Conservation (phyloP, 2,329 filamentous ascomycete genomes). For the Penicillium sp. region DNA sequence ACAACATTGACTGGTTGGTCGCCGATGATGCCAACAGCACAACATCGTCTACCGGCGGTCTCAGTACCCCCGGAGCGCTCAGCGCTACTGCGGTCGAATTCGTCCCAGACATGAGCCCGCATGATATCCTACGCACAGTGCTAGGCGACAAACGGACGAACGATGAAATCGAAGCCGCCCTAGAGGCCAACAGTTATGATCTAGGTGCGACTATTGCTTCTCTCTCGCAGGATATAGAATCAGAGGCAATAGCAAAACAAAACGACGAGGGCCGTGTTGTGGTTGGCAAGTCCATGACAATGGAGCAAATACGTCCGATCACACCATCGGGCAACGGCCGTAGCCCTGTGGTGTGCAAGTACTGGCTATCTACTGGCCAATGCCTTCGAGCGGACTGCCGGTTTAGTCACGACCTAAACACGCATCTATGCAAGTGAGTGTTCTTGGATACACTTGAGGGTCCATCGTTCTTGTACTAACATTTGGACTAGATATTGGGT, state of each 20-base stretch:
- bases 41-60: slow-evolving; percentile 70
- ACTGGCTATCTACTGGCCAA: slow-evolving; percentile 91
- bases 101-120: slow-evolving; percentile 88
- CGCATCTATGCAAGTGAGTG: slow-evolving; percentile 95
- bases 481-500: slow-evolving; percentile 73
- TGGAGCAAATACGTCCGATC: slow-evolving; percentile 65
- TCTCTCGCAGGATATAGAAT: slow-evolving; percentile 70
- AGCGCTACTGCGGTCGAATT: slow-evolving; percentile 83
- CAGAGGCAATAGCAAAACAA: slow-evolving; percentile 49
- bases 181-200: slow-evolving; percentile 87
- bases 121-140: slow-evolving; percentile 95
- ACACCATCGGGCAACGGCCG: slow-evolving; percentile 75
- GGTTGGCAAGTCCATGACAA: slow-evolving; percentile 84
- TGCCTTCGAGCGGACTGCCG: slow-evolving; percentile 93
- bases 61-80: slow-evolving; percentile 63
- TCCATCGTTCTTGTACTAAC: slow-evolving; percentile 24
- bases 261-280: slow-evolving; percentile 63
- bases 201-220: slow-evolving; percentile 85
- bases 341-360: slow-evolving; percentile 91
- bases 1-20: slow-evolving; percentile 91
- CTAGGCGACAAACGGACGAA: slow-evolving; percentile 83
- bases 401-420: slow-evolving; percentile 93
- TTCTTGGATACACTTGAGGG: not conserved
- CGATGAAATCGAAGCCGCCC: slow-evolving; percentile 88
- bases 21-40: slow-evolving; percentile 79